Percentiles rank a stretch among this genome's conserved stretches.
Conservation (phyloP, 495 filamentous ascomycete species). For the Thermothielavioides terrestris region DNA sequence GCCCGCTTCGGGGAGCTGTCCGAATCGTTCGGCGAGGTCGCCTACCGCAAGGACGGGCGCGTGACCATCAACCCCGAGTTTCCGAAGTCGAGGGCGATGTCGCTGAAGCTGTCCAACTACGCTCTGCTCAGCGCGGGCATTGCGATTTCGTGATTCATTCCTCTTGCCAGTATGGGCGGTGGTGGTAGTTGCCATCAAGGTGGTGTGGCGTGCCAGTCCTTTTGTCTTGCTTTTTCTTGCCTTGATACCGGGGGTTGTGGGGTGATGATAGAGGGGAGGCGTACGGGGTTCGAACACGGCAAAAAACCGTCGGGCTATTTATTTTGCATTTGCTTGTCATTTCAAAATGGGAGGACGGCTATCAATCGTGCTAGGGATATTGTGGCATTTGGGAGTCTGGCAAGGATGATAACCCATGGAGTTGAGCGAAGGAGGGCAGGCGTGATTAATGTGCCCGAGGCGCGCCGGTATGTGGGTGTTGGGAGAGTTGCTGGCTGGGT, state of each 20-base stretch:
- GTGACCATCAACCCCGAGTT: constrained; percentile 41
- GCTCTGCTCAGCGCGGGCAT: constrained; percentile 33
- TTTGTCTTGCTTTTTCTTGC: background rate
- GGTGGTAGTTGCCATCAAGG: too few relatives aligned
- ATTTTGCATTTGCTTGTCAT: background rate
- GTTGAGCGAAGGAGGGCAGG: background rate
- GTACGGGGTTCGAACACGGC: background rate
- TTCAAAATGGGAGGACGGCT: background rate
- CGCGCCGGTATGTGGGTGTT: background rate
- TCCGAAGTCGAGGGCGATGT: constrained; percentile 35
- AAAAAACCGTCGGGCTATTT: background rate
- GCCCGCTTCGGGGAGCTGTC: constrained; percentile 49
- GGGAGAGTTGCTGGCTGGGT: background rate
- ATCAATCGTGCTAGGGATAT: background rate
- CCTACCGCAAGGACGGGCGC: constrained; percentile 44
- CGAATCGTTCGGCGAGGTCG: constrained; percentile 46
- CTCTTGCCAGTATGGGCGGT: too few relatives aligned
- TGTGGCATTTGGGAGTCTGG: background rate
- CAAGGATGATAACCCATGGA: background rate
- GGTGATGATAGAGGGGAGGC: background rate
- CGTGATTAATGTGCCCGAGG: background rate
- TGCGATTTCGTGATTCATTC: background rate
- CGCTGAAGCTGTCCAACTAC: constrained; percentile 42
- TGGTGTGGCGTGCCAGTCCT: too few relatives aligned
- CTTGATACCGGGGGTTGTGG: background rate